Percentiles rank a stretch among this genome's conserved stretches.
phyloP scores from a whole-genome alignment of 2,329 filamentous ascomycete species.

The Fusarium nodosum region DNA sequence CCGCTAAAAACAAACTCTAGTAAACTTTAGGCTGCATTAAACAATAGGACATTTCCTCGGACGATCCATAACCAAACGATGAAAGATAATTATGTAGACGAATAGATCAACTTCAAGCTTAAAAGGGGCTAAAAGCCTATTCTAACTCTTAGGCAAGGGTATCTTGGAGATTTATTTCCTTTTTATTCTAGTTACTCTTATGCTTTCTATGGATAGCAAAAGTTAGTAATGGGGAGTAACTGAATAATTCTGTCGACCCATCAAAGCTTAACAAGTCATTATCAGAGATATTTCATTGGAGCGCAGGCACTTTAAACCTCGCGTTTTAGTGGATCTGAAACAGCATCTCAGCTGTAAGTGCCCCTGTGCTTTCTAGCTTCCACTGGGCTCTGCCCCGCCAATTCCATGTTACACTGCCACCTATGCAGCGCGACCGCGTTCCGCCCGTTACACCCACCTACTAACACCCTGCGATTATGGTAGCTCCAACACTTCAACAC shows the following conservation, averaged over 20 bases:
- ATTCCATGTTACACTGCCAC: not conserved
- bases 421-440: constrained; percentile 35
- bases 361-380: constrained; percentile 24
- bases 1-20: constrained; percentile 26
- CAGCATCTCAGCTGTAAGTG: not conserved
- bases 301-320: constrained; percentile 34
- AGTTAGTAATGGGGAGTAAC: not conserved
- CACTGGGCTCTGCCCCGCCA: constrained; percentile 36
- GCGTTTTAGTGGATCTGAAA: constrained; percentile 19
- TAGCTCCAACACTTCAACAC: constrained; percentile 1
- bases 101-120: not conserved
- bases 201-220: not conserved
- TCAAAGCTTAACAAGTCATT: not conserved
- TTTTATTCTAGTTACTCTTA: not conserved
- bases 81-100: not conserved
- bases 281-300: constrained; percentile 33
- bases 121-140: not conserved
- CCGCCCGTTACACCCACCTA: constrained; percentile 1
- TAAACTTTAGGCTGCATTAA: constrained; percentile 13
- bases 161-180: not conserved
- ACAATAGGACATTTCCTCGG: not conserved
- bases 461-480: not conserved
- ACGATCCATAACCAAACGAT: not conserved
- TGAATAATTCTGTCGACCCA: constrained; percentile 5
- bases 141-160: too few species aligned